Evolutionary conservation across 208 protist genomes (phyloP).

Genomic region (Crithidia mellificae): DNA sequence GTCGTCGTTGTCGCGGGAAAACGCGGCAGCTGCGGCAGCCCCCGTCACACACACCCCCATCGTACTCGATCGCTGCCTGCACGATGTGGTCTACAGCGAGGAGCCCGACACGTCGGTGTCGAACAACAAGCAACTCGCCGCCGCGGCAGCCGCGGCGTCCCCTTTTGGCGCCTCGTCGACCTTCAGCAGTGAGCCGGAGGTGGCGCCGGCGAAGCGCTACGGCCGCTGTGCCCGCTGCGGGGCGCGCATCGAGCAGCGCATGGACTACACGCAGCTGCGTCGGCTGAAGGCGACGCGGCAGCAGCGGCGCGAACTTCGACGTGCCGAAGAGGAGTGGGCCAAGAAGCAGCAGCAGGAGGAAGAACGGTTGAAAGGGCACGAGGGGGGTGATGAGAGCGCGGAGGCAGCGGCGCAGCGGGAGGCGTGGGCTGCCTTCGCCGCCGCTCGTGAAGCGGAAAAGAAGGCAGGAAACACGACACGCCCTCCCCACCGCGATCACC

Average conservation of each 20-base stretch:
- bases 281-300: constrained; percentile 20
- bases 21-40: background rate
- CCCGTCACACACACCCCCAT: constrained; percentile 12
- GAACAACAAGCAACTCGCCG: constrained; percentile 15
- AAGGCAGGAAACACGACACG: background rate
- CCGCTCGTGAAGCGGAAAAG: constrained; percentile 6
- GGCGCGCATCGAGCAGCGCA: constrained; percentile 26
- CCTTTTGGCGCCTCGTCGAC: background rate
- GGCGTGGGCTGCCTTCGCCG: constrained; percentile 14
- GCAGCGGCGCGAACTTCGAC: constrained; percentile 14
- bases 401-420: constrained; percentile 8
- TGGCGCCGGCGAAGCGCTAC: constrained; percentile 25
- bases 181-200: constrained; percentile 13
- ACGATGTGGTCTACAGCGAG: constrained; percentile 36
- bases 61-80: constrained; percentile 28
- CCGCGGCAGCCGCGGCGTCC: constrained; percentile 1
- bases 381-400: background rate
- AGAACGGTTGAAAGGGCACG: background rate
- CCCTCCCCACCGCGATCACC: background rate
- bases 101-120: constrained; percentile 19
- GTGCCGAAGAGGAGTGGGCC: constrained; percentile 2
- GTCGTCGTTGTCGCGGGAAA: no score
- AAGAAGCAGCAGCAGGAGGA: constrained; percentile 2
- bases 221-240: constrained; percentile 38
- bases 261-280: constrained; percentile 36